Percentiles rank a stretch among this genome's conserved stretches.
Conservation (phyloP, 441 rosid genomes). For the Flueggea neowawraea region DNA sequence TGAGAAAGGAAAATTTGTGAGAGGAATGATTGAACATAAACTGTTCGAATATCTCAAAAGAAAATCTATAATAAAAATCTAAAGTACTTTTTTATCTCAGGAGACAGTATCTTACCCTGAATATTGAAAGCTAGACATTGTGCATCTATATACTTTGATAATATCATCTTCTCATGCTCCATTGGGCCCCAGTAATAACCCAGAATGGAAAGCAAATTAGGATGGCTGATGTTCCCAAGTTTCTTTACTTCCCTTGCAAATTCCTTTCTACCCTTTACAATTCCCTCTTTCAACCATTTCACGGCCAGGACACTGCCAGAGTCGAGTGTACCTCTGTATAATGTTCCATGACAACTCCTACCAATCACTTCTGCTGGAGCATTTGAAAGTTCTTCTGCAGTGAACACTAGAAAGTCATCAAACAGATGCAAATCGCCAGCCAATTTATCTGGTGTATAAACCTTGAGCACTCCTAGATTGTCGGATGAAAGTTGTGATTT, state of each 20-base stretch:
- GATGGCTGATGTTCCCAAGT: slow-evolving; percentile 38
- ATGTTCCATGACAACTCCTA: slow-evolving; percentile 30
- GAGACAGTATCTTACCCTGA: slow-evolving; percentile 52
- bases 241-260: slow-evolving; percentile 32
- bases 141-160: slow-evolving; percentile 59
- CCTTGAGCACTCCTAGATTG: slow-evolving; percentile 12
- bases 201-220: slow-evolving; percentile 71
- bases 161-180: slow-evolving; percentile 81
- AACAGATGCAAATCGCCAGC: slow-evolving; percentile 25
- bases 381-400: slow-evolving; percentile 28
- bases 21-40: too few species aligned
- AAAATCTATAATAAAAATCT: too few species aligned
- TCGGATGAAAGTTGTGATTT: slow-evolving; percentile 15
- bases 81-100: neutral
- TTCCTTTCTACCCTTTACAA: slow-evolving; percentile 30
- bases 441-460: slow-evolving; percentile 27
- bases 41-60: too few species aligned
- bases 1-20: too few species aligned
- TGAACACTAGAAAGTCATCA: slow-evolving; percentile 20
- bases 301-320: slow-evolving; percentile 21
- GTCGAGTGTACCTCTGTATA: slow-evolving; percentile 29
- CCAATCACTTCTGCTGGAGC: slow-evolving; percentile 35
- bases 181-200: slow-evolving; percentile 90
- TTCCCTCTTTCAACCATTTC: slow-evolving; percentile 33
- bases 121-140: slow-evolving; percentile 68